Base-by-base conservation (phyloP, 805 yeast genomes). In the Naumovozyma dairenensis region DNA sequence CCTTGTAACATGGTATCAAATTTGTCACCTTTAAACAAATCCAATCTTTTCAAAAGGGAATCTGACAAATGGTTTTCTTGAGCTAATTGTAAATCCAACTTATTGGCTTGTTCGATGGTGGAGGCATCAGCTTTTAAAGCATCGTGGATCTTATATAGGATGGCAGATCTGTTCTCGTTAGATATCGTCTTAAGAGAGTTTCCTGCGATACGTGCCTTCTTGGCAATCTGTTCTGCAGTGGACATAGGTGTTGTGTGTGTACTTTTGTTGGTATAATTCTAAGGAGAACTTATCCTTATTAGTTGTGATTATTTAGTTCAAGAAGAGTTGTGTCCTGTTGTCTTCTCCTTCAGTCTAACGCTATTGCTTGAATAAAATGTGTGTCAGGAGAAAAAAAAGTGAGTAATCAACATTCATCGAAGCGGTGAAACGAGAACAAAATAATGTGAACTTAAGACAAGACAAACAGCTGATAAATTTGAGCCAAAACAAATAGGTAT, bases 1-100 rank as follows among this genome's bases (percentile, higher is more conserved):
- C 99, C 99, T 54, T 86, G 92, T 33, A 89, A 71, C 99, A 92
- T 92, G 18, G 82, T 66, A 42, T 87, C 97, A 51, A 74, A 92
- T 58, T 93, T 92, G 38, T 81, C 96, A 34, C 79, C 76, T 42
- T 71, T 74, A 30, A 82, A 71, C 25, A 92, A 65, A 55, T 93
- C 97, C 12, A 92, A 66, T 46, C 99, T 69, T 53, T 84, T 87
- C 33, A 87, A 65, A 46, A 92, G 63, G 1, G 96, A 72, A 0
- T 76, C 59, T 1, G 92, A 67, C 21, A 89, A 60, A 5, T 74
- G 70, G 29, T 72, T 66, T n/a, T 63, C 56, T 25, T 59, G 61
- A 1, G 96, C 96, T 20, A 67, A 68, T 29, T 71, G 72, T 67
- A 92, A 66, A 58, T 92, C 99, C 30, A 67, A 50, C 44, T 66